Evolutionary conservation across 2,329 filamentous ascomycete species (phyloP).

Genomic region (Diplocarpon mali): DNA sequence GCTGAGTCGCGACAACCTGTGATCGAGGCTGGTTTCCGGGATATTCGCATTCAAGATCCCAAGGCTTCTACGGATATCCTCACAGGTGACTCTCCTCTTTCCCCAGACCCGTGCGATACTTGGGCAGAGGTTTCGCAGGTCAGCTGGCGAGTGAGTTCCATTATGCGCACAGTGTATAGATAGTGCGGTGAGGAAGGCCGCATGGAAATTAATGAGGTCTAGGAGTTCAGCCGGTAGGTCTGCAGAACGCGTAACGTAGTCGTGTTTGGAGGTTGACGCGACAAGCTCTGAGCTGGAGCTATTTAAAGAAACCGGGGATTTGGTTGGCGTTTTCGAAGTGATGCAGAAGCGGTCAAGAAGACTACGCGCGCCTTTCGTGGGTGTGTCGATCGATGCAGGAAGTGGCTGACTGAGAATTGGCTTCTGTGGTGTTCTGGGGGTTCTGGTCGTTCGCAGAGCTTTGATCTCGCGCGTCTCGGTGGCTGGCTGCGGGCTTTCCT

Average conservation of each 20-base stretch:
- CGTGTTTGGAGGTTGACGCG: constrained; percentile 6
- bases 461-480: constrained; percentile 5
- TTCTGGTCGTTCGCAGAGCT: not conserved
- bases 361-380: constrained; percentile 24
- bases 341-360: constrained; percentile 25
- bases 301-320: constrained; percentile 11
- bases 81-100: constrained; percentile 52
- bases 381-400: constrained; percentile 19
- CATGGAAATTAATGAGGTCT: constrained; percentile 53
- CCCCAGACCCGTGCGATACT: constrained; percentile 60
- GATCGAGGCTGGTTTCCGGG: constrained; percentile 29
- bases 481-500: constrained; percentile 11
- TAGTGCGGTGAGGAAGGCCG: constrained; percentile 56
- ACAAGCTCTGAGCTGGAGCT: constrained; percentile 11
- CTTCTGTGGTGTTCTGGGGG: constrained; percentile 22
- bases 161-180: constrained; percentile 61
- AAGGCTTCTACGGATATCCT: constrained; percentile 56
- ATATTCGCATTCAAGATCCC: constrained; percentile 40
- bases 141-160: constrained; percentile 49
- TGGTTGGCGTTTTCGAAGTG: constrained; percentile 16
- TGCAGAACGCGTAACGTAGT: not conserved
- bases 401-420: constrained; percentile 8
- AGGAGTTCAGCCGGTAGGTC: constrained; percentile 39
- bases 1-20: constrained; percentile 27
- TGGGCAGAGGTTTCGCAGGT: constrained; percentile 49